These are phyloP conservation scores for Cladophialophora carrionii DNA, from an alignment of 2,329 filamentous ascomycete species.

Conservation along the genomic window DNA sequence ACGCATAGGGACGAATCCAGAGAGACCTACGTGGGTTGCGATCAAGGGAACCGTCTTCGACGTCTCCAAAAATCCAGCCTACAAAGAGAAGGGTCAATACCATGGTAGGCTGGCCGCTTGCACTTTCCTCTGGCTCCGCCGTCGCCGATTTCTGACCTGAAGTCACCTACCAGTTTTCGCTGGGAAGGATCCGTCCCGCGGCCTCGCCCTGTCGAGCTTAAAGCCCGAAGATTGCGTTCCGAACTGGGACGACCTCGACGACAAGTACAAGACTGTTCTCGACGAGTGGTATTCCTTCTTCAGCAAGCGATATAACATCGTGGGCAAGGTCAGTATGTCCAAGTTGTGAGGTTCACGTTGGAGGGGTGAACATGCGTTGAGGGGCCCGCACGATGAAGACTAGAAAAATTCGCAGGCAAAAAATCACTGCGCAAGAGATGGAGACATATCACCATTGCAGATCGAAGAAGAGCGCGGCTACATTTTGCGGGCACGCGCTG, in stretches of 20 bases:
- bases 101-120: constrained; percentile 63
- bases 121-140: constrained; percentile 1
- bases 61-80: constrained; percentile 85
- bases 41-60: constrained; percentile 93
- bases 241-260: constrained; percentile 79
- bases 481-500: constrained; percentile 13
- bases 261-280: constrained; percentile 82
- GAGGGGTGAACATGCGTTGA: not conserved
- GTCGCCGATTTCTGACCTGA: not conserved
- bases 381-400: not conserved
- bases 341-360: constrained; percentile 17
- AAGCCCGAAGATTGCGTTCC: constrained; percentile 80
- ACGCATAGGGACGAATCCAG: constrained; percentile 45
- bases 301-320: constrained; percentile 90
- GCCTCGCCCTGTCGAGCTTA: constrained; percentile 81
- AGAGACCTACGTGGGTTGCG: constrained; percentile 61
- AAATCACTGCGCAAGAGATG: not conserved
- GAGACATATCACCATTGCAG: not conserved
- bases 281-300: constrained; percentile 97
- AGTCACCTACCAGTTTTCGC: constrained; percentile 71
- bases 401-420: not conserved
- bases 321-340: constrained; percentile 48
- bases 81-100: constrained; percentile 80
- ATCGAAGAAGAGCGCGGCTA: not conserved
- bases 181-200: constrained; percentile 93